Conservation (phyloP, 2,329 filamentous ascomycete species). For the Cryphonectria naterciae region DNA sequence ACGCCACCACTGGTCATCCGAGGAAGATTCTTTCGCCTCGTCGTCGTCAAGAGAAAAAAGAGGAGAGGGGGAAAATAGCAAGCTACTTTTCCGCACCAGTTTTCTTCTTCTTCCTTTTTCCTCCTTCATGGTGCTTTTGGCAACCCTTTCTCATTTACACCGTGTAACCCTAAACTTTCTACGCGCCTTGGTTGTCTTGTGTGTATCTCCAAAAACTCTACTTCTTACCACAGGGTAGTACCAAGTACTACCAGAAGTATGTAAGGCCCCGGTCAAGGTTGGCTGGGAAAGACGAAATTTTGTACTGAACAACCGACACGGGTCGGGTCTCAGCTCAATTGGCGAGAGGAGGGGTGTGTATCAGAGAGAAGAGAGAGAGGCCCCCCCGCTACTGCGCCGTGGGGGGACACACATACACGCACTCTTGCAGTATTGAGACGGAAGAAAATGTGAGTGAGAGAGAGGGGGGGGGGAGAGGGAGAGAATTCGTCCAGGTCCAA, state of each 20-base stretch:
- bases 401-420: neutral
- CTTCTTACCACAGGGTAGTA: neutral
- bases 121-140: neutral
- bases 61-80: too few species aligned
- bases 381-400: constrained; percentile 2
- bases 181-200: neutral
- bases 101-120: neutral
- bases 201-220: neutral
- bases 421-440: neutral
- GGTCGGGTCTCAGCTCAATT: constrained; percentile 4
- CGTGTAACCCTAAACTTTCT: neutral
- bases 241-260: neutral
- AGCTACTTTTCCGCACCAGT: neutral
- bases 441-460: neutral
- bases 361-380: too few species aligned
- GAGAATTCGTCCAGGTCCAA: neutral
- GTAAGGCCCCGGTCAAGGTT: neutral
- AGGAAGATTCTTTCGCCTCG: constrained; percentile 1
- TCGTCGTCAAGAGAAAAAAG: neutral
- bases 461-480: neutral
- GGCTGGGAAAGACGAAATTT: neutral
- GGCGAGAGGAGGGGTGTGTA: neutral
- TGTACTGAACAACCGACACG: neutral
- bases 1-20: neutral
- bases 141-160: neutral